phyloP scores from a whole-genome alignment of 2,329 filamentous ascomycete genomes.

The Cadophora sp. region DNA sequence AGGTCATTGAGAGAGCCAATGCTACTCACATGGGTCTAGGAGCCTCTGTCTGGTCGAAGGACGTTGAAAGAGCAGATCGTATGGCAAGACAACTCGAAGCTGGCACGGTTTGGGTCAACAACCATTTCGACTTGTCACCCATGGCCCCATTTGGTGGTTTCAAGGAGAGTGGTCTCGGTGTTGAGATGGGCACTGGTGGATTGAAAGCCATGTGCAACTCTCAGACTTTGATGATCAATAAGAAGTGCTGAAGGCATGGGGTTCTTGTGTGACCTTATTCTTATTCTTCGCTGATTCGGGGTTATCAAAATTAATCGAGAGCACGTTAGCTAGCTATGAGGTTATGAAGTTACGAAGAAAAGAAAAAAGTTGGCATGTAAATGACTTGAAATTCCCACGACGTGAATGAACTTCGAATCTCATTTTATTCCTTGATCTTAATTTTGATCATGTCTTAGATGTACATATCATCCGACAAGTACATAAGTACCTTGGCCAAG shows the following conservation, averaged over 20 bases:
- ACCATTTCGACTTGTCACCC: constrained; percentile 54
- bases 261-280: too few species aligned
- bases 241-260: constrained; percentile 2
- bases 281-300: too few species aligned
- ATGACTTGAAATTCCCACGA: too few species aligned
- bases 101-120: constrained; percentile 68
- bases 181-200: constrained; percentile 44
- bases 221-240: constrained; percentile 10
- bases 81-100: constrained; percentile 62
- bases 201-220: constrained; percentile 25
- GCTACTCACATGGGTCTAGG: constrained; percentile 59
- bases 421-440: too few species aligned
- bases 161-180: constrained; percentile 47
- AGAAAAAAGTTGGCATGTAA: too few species aligned
- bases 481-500: too few species aligned
- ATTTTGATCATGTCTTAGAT: too few species aligned
- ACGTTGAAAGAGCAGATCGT: constrained; percentile 56
- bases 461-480: too few species aligned
- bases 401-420: too few species aligned
- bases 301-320: too few species aligned
- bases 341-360: too few species aligned
- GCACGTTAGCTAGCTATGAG: too few species aligned
- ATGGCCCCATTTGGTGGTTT: constrained; percentile 48
- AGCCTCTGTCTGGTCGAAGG: constrained; percentile 63
- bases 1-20: constrained; percentile 64